These are phyloP conservation scores for Rhinocladiella mackenziei DNA, from an alignment of 2,329 filamentous ascomycete genomes.

Conservation along the genomic window DNA sequence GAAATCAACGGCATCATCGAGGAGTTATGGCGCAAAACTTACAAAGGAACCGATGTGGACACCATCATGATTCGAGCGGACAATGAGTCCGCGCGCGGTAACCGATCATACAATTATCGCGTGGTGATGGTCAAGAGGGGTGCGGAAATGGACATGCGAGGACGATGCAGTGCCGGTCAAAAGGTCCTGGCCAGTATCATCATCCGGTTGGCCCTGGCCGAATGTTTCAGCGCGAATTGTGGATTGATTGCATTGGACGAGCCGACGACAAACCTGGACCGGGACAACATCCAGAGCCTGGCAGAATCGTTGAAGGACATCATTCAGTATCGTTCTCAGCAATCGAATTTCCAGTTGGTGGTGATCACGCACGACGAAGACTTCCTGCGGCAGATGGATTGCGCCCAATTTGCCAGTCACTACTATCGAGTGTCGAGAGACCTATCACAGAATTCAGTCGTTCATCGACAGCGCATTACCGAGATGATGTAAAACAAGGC, in stretches of 20 bases:
- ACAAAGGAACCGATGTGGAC: conserved; percentile 95
- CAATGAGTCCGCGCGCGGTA: conserved; percentile 61
- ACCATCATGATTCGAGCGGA: conserved; percentile 93
- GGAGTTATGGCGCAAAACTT: conserved; percentile 95
- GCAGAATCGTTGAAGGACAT: conserved; percentile 82
- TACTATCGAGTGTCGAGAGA: conserved; percentile 86
- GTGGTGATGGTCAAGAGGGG: conserved; percentile 97
- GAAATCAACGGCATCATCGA: conserved; percentile 93
- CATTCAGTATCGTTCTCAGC: conserved; percentile 74
- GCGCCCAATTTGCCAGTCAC: conserved; percentile 84
- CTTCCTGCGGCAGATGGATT: conserved; percentile 89
- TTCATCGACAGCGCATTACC: conserved; percentile 60
- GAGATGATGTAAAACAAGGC: conserved; percentile 39
- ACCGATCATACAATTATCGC: conserved; percentile 91
- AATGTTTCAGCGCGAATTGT: conserved; percentile 94
- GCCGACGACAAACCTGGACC: conserved; percentile 93
- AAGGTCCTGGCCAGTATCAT: conserved; percentile 97
- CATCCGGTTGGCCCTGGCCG: conserved; percentile 89
- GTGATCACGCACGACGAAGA: conserved; percentile 99
- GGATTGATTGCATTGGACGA: conserved; percentile 95
- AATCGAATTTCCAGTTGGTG: conserved; percentile 95
- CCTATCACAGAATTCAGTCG: conserved; percentile 79
- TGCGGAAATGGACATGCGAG: conserved; percentile 98
- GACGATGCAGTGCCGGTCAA: conserved; percentile 91
- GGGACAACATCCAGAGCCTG: conserved; percentile 87